phyloP scores from a whole-genome alignment of 2,329 filamentous ascomycete species.

The Xylaria sp. region DNA sequence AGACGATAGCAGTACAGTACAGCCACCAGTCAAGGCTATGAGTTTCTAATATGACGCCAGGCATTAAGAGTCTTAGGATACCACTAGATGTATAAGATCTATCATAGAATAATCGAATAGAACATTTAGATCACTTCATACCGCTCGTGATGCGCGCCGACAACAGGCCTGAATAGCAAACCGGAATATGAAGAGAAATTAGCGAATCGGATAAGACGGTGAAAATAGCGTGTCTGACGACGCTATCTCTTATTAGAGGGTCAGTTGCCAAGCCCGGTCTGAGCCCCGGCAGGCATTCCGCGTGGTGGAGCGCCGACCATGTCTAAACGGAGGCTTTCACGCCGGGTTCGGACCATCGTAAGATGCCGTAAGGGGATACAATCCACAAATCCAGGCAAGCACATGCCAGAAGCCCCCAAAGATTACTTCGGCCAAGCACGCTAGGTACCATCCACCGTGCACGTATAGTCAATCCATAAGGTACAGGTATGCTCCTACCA shows the following conservation, averaged over 20 bases:
- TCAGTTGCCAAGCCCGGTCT: constrained; percentile 21
- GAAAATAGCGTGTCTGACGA: not conserved
- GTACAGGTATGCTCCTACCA: not conserved
- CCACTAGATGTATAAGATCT: not conserved
- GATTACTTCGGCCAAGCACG: not conserved
- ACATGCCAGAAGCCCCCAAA: not conserved
- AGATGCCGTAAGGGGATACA: constrained; percentile 11
- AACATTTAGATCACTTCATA: not conserved
- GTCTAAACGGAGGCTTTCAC: constrained; percentile 28
- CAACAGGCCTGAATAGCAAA: not conserved
- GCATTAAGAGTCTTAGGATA: not conserved
- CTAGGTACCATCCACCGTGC: not conserved
- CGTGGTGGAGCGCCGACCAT: constrained; percentile 27
- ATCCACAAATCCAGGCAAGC: not conserved
- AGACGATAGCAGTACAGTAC: not conserved
- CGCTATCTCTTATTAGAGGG: not conserved
- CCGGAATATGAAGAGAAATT: not conserved
- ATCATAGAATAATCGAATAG: not conserved
- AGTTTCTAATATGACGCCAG: not conserved
- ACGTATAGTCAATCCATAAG: not conserved
- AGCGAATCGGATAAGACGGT: not conserved
- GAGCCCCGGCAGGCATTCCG: constrained; percentile 19
- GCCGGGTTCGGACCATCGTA: constrained; percentile 24
- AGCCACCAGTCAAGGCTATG: not conserved
- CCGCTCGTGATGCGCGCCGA: not conserved